Conservation (phyloP, 192 early-diverging fungal species). For the Coemansia sp. region DNA sequence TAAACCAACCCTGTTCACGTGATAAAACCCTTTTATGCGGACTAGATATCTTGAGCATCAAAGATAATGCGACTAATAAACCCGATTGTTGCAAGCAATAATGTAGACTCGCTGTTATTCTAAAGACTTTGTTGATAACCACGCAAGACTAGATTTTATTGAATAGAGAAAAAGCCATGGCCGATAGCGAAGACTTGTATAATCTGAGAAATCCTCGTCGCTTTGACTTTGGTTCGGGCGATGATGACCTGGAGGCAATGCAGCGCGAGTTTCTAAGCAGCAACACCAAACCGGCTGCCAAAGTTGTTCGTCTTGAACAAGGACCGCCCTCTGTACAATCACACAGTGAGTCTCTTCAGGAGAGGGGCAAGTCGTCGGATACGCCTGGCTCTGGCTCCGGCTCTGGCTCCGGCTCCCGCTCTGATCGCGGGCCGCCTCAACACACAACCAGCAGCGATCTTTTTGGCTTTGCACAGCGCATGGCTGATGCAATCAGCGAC, state of each 20-base stretch:
- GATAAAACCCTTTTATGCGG: too few relatives aligned
- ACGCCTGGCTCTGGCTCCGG: not conserved
- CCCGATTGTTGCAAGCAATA: too few relatives aligned
- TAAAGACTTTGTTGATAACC: too few relatives aligned
- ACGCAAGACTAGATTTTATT: too few relatives aligned
- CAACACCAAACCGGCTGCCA: constrained; percentile 37
- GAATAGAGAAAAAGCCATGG: not conserved
- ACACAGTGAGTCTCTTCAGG: not conserved
- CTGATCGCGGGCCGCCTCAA: too few relatives aligned
- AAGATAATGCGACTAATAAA: too few relatives aligned
- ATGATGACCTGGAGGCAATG: constrained; percentile 39
- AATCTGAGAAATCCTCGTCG: not conserved
- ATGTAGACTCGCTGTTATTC: too few relatives aligned
- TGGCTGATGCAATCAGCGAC: constrained; percentile 33
- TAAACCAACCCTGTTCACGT: too few relatives aligned
- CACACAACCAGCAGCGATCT: constrained; percentile 4
- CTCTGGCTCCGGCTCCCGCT: too few relatives aligned
- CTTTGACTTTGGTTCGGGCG: constrained; percentile 14
- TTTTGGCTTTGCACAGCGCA: constrained; percentile 29
- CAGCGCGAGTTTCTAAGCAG: constrained; percentile 39
- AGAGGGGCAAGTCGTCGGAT: not conserved
- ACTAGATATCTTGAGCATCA: too few relatives aligned
- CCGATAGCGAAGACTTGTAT: not conserved
- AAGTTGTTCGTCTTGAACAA: constrained; percentile 16
- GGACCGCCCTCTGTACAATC: constrained; percentile 13